Conservation (phyloP, 768 basidiomycete genomes). For the Mycena vulgaris region DNA sequence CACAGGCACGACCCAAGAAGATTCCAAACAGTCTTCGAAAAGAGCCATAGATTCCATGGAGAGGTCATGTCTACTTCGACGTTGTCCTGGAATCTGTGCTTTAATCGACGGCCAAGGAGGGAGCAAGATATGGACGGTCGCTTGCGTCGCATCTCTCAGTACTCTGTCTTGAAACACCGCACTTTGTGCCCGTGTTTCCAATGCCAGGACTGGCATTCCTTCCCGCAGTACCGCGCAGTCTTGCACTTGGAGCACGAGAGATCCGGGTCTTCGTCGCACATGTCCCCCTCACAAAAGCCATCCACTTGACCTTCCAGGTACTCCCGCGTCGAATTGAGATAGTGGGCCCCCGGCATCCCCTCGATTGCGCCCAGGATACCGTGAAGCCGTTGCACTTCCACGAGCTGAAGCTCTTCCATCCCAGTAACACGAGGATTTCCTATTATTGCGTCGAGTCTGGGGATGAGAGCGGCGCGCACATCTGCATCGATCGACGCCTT, state of each 20-base stretch:
- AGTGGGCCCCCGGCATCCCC: constrained; percentile 22
- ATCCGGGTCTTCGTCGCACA: constrained; percentile 33
- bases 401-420: background rate
- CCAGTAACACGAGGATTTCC: background rate
- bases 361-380: constrained; percentile 17
- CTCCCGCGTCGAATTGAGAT: constrained; percentile 23
- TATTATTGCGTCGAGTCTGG: background rate
- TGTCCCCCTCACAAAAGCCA: constrained; percentile 19
- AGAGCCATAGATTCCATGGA: too few relatives aligned
- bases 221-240: constrained; percentile 35
- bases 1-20: too few relatives aligned
- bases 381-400: constrained; percentile 28
- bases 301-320: constrained; percentile 32
- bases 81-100: background rate
- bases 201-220: constrained; percentile 37
- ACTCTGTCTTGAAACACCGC: constrained; percentile 35
- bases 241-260: constrained; percentile 40
- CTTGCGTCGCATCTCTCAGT: constrained; percentile 27
- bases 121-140: too few relatives aligned
- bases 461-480: constrained; percentile 28
- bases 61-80: too few relatives aligned
- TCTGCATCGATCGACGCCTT: constrained; percentile 38
- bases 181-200: constrained; percentile 42
- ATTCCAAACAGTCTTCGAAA: too few relatives aligned
- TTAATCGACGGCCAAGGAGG: background rate